Evolutionary conservation across 2,329 filamentous ascomycete species (phyloP).

Genomic region (Beauveria varroae): DNA sequence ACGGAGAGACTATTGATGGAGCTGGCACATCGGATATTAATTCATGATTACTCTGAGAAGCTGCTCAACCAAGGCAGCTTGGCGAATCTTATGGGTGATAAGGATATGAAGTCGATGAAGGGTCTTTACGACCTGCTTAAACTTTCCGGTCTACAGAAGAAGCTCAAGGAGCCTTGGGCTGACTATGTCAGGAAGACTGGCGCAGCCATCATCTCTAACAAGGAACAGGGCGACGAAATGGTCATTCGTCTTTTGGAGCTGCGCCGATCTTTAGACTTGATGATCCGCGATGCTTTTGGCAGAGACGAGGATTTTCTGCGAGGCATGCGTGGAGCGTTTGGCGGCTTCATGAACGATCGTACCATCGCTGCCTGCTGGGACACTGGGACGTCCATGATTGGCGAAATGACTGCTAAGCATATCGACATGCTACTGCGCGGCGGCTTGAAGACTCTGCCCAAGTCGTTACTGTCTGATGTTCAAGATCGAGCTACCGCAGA

Average conservation of each 20-base stretch:
- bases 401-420: conserved; percentile 98
- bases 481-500: conserved; percentile 51
- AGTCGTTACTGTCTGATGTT: conserved; percentile 55
- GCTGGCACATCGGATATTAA: conserved; percentile 63
- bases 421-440: conserved; percentile 83
- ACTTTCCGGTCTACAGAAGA: conserved; percentile 61
- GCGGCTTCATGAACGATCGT: conserved; percentile 86
- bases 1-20: conserved; percentile 73
- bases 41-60: conserved; percentile 58
- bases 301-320: conserved; percentile 71
- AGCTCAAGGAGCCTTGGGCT: conserved; percentile 66
- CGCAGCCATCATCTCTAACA: conserved; percentile 70
- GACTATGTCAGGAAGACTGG: conserved; percentile 73
- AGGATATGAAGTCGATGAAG: conserved; percentile 62
- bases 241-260: conserved; percentile 73
- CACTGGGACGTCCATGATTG: conserved; percentile 84
- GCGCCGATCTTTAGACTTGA: conserved; percentile 68
- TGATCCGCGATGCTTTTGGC: conserved; percentile 69
- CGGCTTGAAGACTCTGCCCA: conserved; percentile 75
- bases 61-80: conserved; percentile 62
- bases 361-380: conserved; percentile 64
- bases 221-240: conserved; percentile 75
- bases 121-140: conserved; percentile 72
- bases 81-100: conserved; percentile 62
- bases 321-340: conserved; percentile 76